Evolutionary conservation across 805 yeast genomes (phyloP).

Genomic region (Candida glaebosa): DNA sequence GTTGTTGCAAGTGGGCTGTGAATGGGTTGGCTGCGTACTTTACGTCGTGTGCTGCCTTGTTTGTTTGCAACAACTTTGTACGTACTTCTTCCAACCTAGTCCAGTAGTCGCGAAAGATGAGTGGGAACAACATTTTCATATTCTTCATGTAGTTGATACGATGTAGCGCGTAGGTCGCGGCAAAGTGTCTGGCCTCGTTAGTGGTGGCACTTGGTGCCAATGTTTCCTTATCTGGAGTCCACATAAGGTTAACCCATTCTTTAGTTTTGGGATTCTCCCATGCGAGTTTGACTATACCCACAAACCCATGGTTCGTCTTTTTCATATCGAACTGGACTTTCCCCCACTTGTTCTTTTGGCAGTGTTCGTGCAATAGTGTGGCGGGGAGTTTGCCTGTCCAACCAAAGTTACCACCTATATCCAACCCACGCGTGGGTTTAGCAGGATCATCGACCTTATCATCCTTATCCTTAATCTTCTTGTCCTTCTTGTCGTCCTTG

Average conservation of each 20-base stretch:
- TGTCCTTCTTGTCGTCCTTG: slow-evolving; percentile 4
- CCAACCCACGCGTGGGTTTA: slow-evolving; percentile 39
- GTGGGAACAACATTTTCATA: slow-evolving; percentile 82
- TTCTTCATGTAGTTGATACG: slow-evolving; percentile 78
- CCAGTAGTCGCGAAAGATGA: slow-evolving; percentile 80
- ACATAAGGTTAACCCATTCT: slow-evolving; percentile 54
- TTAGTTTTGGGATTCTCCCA: slow-evolving; percentile 81
- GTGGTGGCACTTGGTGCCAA: slow-evolving; percentile 73
- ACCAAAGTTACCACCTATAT: slow-evolving; percentile 57
- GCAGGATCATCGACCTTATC: slow-evolving; percentile 17
- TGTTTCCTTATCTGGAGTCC: slow-evolving; percentile 49
- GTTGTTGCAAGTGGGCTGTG: slow-evolving; percentile 54
- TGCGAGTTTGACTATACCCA: slow-evolving; percentile 61
- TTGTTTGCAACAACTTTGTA: slow-evolving; percentile 41
- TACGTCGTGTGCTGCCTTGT: slow-evolving; percentile 46
- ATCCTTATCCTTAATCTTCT: slow-evolving; percentile 5
- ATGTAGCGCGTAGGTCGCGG: slow-evolving; percentile 85
- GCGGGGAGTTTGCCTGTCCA: slow-evolving; percentile 97
- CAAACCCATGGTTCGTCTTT: slow-evolving; percentile 45
- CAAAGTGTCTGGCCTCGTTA: slow-evolving; percentile 83
- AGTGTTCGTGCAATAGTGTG: slow-evolving; percentile 77
- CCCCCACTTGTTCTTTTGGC: slow-evolving; percentile 88
- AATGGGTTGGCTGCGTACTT: slow-evolving; percentile 77
- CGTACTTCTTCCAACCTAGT: slow-evolving; percentile 61
- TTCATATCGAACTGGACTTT: slow-evolving; percentile 76